phyloP scores from a whole-genome alignment of 495 filamentous ascomycete genomes.

The Annulohypoxylon maeteangense region DNA sequence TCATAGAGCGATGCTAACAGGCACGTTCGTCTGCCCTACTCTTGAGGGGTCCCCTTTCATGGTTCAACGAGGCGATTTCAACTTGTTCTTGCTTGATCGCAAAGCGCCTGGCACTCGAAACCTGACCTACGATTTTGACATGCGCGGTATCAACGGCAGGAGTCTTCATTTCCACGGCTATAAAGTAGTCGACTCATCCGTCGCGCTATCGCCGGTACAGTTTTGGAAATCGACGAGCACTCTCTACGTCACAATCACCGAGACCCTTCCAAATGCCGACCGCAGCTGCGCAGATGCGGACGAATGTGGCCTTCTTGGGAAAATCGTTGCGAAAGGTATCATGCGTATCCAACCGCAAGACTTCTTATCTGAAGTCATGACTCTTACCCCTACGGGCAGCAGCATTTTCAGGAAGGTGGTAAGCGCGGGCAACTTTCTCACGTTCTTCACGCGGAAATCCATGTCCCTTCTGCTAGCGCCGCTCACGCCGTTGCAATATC shows the following conservation, averaged over 20 bases:
- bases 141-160: constrained; percentile 62
- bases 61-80: constrained; percentile 67
- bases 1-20: constrained; percentile 67
- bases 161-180: constrained; percentile 68
- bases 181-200: constrained; percentile 69
- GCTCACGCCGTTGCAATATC: constrained; percentile 65
- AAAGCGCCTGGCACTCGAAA: constrained; percentile 66
- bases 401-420: constrained; percentile 54
- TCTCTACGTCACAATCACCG: constrained; percentile 66
- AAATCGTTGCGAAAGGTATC: constrained; percentile 66
- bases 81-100: constrained; percentile 65
- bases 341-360: constrained; percentile 66
- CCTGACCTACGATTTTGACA: constrained; percentile 70
- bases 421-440: constrained; percentile 62
- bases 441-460: constrained; percentile 67
- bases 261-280: constrained; percentile 45
- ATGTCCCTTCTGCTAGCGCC: constrained; percentile 66
- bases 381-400: constrained; percentile 62
- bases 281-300: constrained; percentile 49
- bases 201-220: constrained; percentile 61
- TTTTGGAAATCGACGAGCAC: constrained; percentile 74
- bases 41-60: constrained; percentile 68
- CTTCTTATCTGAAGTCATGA: constrained; percentile 67
- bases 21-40: constrained; percentile 69
- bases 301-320: constrained; percentile 51